Base-by-base conservation (phyloP, 768 basidiomycete genomes). In the Leccinum uliginosum region DNA sequence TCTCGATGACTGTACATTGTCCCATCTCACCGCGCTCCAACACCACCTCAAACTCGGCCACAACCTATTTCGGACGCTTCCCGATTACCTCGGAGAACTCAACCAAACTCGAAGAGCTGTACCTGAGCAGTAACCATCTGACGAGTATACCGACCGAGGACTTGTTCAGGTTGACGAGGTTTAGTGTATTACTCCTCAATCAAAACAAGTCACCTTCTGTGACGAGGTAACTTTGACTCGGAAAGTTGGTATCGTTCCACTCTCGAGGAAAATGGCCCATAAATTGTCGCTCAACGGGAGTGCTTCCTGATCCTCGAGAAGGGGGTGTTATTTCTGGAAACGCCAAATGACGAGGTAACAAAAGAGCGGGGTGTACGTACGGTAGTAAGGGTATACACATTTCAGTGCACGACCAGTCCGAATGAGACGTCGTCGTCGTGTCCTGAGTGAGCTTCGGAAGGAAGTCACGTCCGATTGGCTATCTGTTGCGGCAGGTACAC, bases 71-170 rank as follows among this genome's bases (percentile, higher is more conserved):
- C 86, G 86, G 6, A 76, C 82, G 9, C 82, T 98, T 21, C 94
- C 96, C 0, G 86, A 93, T n/a, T 82, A 83, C 26, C 73, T 98
- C 10, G 91, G 89, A 47, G 81, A 86, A 21, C 83, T 99, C 46
- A 74, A 75, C 76, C 21, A 73, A 80, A 38, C 78, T 99, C 10
- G 84, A 92, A 71, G 89, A 95, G 73, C 75, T 99, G 32, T 98
- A 97, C 68, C 78, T 98, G 3, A 92, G 91, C 63, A 96, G 96
- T 19, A 98, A 98, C 75, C 90, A 91, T 71, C 75, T 99, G 63
- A 89, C 91, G 10, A 88, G 83, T 59, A 77, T 98, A 29, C 95
- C 95, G 4, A 86, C 89, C 12, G 95, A 98, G 69, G 92, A 97
- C 67, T 71, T 99, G 45, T 85, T 85, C 47, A 77, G 79, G 58